Base-by-base conservation (phyloP, 2,329 filamentous ascomycete genomes). In the Diaporthe batatas region DNA sequence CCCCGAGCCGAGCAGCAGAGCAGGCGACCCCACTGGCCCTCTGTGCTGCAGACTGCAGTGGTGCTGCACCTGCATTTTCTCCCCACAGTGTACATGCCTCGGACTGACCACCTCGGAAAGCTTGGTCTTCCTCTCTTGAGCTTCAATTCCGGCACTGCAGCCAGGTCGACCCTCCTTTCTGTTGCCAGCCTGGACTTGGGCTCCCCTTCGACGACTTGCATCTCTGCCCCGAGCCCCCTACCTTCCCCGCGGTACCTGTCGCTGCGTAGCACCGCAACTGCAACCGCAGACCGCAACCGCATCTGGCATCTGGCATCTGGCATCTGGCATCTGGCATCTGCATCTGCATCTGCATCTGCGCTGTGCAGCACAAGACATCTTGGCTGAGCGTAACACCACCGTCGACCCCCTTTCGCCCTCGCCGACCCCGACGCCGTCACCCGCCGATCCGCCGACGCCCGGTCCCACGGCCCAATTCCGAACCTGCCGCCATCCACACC, bases 391-490 rank as follows among this genome's bases (percentile, higher is more conserved):
- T 53, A 53, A 53, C 62, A 67, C 51, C 62, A 53, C 44, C 4
- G 62, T 53, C 47, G n/a, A 65, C 29, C 47, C 32, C 47, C 32
- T 39, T 39, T 51, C 62, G 62, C 44, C 1, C 47, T 67, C 47
- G 47, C 47, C 25, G 32, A 25, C 62, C n/a, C 62, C 39, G 59
- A 36, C 59, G 32, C 47, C 62, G 34, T 3, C 29, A 5, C 29
- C 29, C 59, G 47, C 21, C 12, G 23, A 36, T 16, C 59, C 42
- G 18, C 59, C 42, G 59, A 36, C 59, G 32, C 47, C 62, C 44
- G 44, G 32, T 67, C 47, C 62, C 62, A 67, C 62, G 62, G 62
- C 44, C 62, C 62, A 67, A 21, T 67, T 67, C 62, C 62, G 62
- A 67, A 32, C 29, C 62, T 67, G 18, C 59, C 57, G 57, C 54